Evolutionary conservation across 768 basidiomycete species (phyloP).

Genomic region (Xerocomellus chrysenteron): DNA sequence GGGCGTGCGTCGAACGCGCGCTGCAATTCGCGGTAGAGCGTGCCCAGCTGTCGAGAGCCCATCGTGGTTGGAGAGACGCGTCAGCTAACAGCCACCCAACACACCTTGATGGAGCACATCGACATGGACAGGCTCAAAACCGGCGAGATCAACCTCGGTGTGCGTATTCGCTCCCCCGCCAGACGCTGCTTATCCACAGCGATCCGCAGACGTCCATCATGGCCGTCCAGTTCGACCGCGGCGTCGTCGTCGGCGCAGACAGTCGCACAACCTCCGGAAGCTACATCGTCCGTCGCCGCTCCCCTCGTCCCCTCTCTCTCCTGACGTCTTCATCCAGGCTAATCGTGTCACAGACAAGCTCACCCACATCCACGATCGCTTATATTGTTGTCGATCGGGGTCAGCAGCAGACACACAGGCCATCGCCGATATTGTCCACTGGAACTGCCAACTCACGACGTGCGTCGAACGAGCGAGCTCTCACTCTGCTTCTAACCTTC

Average conservation of each 20-base stretch:
- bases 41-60: slow-evolving; percentile 53
- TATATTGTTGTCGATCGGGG: slow-evolving; percentile 98
- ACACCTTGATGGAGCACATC: slow-evolving; percentile 53
- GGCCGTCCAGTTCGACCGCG: slow-evolving; percentile 95
- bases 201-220: slow-evolving; percentile 90
- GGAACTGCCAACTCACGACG: slow-evolving; percentile 75
- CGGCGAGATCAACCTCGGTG: slow-evolving; percentile 96
- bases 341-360: slow-evolving; percentile 99
- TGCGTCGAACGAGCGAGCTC: slow-evolving; percentile 34
- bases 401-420: slow-evolving; percentile 98
- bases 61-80: slow-evolving; percentile 50
- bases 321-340: slow-evolving; percentile 49
- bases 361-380: slow-evolving; percentile 93
- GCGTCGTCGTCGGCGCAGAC: slow-evolving; percentile 96
- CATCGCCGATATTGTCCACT: slow-evolving; percentile 88
- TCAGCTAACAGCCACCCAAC: slow-evolving; percentile 39
- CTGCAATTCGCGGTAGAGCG: slow-evolving; percentile 65
- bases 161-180: slow-evolving; percentile 42
- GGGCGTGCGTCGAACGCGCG: slow-evolving; percentile 64
- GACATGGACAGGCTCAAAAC: slow-evolving; percentile 87
- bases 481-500: not conserved
- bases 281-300: slow-evolving; percentile 74
- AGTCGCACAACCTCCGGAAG: slow-evolving; percentile 95
- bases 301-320: not conserved
- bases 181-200: not conserved